Evolutionary conservation across 441 rosid genomes (phyloP).

Genomic region (Kokia cookei): DNA sequence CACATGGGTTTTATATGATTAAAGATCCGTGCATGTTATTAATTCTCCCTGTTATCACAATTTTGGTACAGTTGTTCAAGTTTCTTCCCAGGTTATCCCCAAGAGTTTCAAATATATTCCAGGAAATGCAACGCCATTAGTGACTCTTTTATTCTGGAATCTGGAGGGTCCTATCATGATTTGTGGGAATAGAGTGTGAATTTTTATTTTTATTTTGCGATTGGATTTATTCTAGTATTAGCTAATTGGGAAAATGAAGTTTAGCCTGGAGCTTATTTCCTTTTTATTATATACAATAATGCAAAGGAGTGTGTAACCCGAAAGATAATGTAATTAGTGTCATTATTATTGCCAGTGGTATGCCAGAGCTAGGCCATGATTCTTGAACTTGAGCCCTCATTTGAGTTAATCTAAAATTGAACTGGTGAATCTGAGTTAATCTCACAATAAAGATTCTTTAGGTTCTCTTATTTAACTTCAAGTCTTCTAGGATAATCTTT

Average conservation of each 20-base stretch:
- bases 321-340: not conserved
- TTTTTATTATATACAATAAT: not conserved
- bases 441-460: not conserved
- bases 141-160: not conserved
- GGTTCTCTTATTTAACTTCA: not conserved
- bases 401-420: too few species aligned
- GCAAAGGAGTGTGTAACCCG: not conserved
- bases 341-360: not conserved
- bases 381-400: not conserved
- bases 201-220: not conserved
- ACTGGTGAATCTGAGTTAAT: too few species aligned
- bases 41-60: not conserved
- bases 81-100: slow-evolving; percentile 79
- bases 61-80: slow-evolving; percentile 58
- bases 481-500: not conserved
- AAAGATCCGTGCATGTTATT: too few species aligned
- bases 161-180: not conserved
- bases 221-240: not conserved
- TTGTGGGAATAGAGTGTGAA: not conserved
- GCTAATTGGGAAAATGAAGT: not conserved
- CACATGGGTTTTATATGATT: too few species aligned
- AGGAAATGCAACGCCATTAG: slow-evolving; percentile 80
- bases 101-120: slow-evolving; percentile 59
- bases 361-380: not conserved
- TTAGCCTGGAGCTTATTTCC: not conserved